These are phyloP conservation scores for Diaporthe eres DNA, from an alignment of 2,329 filamentous ascomycete genomes.

Conservation along the genomic window DNA sequence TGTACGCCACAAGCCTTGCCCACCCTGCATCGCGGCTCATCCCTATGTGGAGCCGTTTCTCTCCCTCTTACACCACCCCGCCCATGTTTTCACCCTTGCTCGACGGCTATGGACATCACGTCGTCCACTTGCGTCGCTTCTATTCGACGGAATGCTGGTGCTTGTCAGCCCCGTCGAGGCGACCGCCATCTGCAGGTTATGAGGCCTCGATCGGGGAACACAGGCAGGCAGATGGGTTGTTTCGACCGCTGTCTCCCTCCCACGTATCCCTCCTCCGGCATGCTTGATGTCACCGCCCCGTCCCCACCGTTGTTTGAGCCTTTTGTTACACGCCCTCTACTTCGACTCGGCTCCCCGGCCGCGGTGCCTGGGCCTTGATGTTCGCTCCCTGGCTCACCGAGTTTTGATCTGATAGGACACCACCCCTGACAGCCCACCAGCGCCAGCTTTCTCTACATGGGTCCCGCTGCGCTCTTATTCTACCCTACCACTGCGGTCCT, in stretches of 20 bases:
- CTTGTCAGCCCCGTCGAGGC: slow-evolving; percentile 38
- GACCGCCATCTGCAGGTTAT: slow-evolving; percentile 33
- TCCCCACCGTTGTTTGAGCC: slow-evolving; percentile 10
- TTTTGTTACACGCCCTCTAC: slow-evolving; percentile 18
- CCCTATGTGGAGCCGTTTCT: slow-evolving; percentile 23
- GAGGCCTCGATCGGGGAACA: slow-evolving; percentile 29
- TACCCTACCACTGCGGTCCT: slow-evolving; percentile 3
- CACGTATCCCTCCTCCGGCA: not conserved
- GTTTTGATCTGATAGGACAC: slow-evolving; percentile 23
- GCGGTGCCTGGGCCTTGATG: slow-evolving; percentile 9
- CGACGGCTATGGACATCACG: slow-evolving; percentile 24
- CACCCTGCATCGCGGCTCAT: slow-evolving; percentile 33
- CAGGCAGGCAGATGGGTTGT: slow-evolving; percentile 25
- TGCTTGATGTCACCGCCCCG: slow-evolving; percentile 38
- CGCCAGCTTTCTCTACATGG: slow-evolving; percentile 39
- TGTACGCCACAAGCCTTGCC: slow-evolving; percentile 13
- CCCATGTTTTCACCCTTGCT: slow-evolving; percentile 29
- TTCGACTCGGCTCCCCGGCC: not conserved
- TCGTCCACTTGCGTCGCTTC: slow-evolving; percentile 18
- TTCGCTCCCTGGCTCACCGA: slow-evolving; percentile 33
- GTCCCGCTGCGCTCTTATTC: slow-evolving; percentile 19
- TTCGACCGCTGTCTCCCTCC: slow-evolving; percentile 1
- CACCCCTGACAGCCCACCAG: not conserved
- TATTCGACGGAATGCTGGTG: slow-evolving; percentile 24
- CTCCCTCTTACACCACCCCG: slow-evolving; percentile 19